phyloP scores from a whole-genome alignment of 176 grass and related monocot genomes.

The Carex cristatella region DNA sequence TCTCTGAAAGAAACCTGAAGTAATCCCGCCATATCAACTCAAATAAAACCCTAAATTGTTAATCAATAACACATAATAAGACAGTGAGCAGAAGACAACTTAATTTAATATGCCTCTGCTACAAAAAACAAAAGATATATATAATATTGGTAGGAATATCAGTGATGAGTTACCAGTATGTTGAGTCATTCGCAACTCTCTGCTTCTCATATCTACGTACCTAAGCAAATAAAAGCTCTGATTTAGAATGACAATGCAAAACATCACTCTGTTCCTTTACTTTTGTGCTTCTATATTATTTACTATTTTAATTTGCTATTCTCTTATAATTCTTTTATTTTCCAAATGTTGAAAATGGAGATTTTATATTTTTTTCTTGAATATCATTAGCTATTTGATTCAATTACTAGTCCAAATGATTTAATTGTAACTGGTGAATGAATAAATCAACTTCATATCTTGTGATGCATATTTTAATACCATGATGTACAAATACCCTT shows the following conservation, averaged over 20 bases:
- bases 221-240: constrained; percentile 24
- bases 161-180: constrained; percentile 70
- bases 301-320: neutral
- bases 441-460: neutral
- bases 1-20: constrained; percentile 88
- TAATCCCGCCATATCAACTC: constrained; percentile 98
- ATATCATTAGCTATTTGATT: neutral
- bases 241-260: neutral
- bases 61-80: constrained; percentile 1
- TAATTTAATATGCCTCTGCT: neutral
- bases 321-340: neutral
- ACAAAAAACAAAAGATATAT: neutral
- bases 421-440: neutral
- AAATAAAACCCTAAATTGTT: constrained; percentile 77
- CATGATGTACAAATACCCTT: neutral
- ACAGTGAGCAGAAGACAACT: neutral
- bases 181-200: constrained; percentile 84
- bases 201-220: constrained; percentile 83
- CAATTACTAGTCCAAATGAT: neutral
- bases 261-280: neutral
- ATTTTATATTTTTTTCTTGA: neutral
- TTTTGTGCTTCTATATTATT: neutral
- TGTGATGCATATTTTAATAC: neutral
- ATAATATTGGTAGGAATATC: neutral
- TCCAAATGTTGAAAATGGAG: neutral